Base-by-base conservation (phyloP, 805 yeast genomes). In the Cyberlindnera petersonii region DNA sequence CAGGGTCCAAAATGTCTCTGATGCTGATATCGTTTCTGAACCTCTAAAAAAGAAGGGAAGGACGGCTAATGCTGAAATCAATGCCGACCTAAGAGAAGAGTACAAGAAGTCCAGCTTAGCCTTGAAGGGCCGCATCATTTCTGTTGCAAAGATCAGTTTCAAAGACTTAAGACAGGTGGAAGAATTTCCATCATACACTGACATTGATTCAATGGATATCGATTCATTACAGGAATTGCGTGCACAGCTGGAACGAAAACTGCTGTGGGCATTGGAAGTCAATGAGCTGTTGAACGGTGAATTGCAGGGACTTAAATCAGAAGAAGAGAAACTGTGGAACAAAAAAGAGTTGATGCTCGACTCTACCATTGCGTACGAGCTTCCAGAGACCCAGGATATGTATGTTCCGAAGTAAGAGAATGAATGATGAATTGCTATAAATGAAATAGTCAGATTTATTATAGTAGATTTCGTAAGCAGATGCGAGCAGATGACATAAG, bases 331-430 rank as follows among this genome's bases (percentile, higher is more conserved):
- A 5, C 17, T 68, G 20, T 71, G 72, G 70, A 39, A 58, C 6
- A 47, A 57, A 6, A 74, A 69, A 38, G 77, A 73, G 42, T 40
- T 63, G 9, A 49, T 73, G 14, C 46, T 74, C 19, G 72, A 72
- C 38, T 68, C 70, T 5, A 69, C 68, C 37, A 55, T 70, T 20
- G 42, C 53, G 26, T 36, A 64, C 9, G 74, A 58, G 26, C 31
- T 55, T 3, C 46, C 52, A 4, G 29, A 39, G 4, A 38, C 42
- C 4, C 18, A 35, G 9, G 31, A 27, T 3, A 19, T 7, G 24
- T 44, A 34, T 26, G 20, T 37, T 13, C 42, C 43, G 9, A 14
- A 31, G 14, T 40, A 27, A 33, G 14, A 10, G 10, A 14, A n/a
- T 27, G 19, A 10, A 9, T 14, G 16, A 14, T 11, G n/a, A 27